phyloP scores from a whole-genome alignment of 352 stramenopile species.

The Globisporangium cylindrosporum region DNA sequence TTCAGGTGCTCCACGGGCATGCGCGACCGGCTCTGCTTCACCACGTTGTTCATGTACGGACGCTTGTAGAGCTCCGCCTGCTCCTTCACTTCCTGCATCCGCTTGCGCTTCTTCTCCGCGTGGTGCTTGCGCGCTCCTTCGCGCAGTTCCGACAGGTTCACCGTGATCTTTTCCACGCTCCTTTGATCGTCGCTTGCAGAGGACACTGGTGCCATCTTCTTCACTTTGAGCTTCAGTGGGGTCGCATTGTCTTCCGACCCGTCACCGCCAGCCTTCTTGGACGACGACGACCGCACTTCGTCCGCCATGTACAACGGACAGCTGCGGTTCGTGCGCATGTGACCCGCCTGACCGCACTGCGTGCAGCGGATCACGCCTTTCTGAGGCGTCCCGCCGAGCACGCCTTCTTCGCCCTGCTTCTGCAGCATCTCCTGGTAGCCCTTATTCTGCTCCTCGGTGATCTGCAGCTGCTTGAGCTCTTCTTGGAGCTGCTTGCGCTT shows the following conservation, averaged over 20 bases:
- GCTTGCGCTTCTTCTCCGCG: slow-evolving; percentile 79
- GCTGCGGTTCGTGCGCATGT: slow-evolving; percentile 84
- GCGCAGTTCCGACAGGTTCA: slow-evolving; percentile 72
- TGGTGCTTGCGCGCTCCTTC: slow-evolving; percentile 77
- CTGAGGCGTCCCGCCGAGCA: slow-evolving; percentile 29
- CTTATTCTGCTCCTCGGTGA: slow-evolving; percentile 80
- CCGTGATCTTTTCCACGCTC: slow-evolving; percentile 54
- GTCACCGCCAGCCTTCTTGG: slow-evolving; percentile 30
- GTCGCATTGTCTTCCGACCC: slow-evolving; percentile 17
- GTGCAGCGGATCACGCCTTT: slow-evolving; percentile 80
- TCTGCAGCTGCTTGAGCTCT: slow-evolving; percentile 82
- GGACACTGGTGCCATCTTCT: slow-evolving; percentile 25
- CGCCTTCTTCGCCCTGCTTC: slow-evolving; percentile 57
- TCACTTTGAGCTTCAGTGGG: slow-evolving; percentile 62
- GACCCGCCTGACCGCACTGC: slow-evolving; percentile 69
- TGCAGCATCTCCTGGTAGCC: slow-evolving; percentile 83
- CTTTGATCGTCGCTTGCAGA: background rate
- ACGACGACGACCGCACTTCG: slow-evolving; percentile 24
- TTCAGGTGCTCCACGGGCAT: slow-evolving; percentile 80
- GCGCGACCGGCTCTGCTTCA: slow-evolving; percentile 73
- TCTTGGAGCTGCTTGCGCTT: slow-evolving; percentile 81
- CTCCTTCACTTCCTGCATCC: slow-evolving; percentile 67
- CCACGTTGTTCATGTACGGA: slow-evolving; percentile 63
- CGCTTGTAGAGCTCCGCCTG: slow-evolving; percentile 81
- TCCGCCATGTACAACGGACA: slow-evolving; percentile 83